A percentile compares a stretch with the other conserved stretches of the same genome.
phyloP scores from a whole-genome alignment of 257 asterid genomes.

The Agastache rugosa region DNA sequence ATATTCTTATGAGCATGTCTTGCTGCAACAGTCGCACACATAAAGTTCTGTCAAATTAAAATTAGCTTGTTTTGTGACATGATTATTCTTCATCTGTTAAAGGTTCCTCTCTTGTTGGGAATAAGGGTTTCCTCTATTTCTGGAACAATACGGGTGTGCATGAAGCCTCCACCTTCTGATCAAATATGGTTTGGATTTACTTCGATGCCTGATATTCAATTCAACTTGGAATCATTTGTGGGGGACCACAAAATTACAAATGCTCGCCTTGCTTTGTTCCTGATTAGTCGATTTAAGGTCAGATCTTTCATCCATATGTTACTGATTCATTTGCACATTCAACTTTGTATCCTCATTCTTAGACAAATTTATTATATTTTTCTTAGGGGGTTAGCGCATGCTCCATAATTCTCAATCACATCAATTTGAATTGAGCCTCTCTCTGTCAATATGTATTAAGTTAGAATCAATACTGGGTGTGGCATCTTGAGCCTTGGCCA shows the following conservation, averaged over 20 bases:
- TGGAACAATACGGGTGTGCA: slow-evolving; percentile 76
- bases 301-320: slow-evolving; percentile 36
- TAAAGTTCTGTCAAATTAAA: slow-evolving; percentile 3
- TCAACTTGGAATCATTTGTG: slow-evolving; percentile 77
- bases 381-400: background rate
- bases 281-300: slow-evolving; percentile 87
- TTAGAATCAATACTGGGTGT: slow-evolving; percentile 4
- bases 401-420: background rate
- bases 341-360: background rate
- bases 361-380: background rate
- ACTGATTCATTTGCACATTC: slow-evolving; percentile 19
- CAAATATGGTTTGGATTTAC: slow-evolving; percentile 92
- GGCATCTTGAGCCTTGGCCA: slow-evolving; percentile 3
- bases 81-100: slow-evolving; percentile 40
- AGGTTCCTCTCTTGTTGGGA: slow-evolving; percentile 90
- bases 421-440: background rate
- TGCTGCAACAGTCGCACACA: slow-evolving; percentile 16
- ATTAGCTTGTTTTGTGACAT: slow-evolving; percentile 26
- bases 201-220: slow-evolving; percentile 87
- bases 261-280: slow-evolving; percentile 70
- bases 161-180: slow-evolving; percentile 98
- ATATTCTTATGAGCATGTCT: slow-evolving; percentile 10
- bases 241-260: slow-evolving; percentile 89
- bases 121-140: slow-evolving; percentile 74
- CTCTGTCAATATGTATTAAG: background rate